phyloP scores from a whole-genome alignment of 306 rosid species.

The Biancaea sappan region DNA sequence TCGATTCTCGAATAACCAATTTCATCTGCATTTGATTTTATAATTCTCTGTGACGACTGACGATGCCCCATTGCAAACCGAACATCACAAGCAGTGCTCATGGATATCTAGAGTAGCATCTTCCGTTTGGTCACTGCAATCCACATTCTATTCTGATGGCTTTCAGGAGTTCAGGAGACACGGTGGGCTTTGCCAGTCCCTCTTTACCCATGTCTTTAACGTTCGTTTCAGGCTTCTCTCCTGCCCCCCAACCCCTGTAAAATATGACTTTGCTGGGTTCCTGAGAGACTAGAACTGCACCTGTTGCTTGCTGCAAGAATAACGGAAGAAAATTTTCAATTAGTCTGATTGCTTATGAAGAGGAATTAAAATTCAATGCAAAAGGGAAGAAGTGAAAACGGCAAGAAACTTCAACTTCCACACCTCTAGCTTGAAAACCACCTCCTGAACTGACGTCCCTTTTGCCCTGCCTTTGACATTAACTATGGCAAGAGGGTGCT shows the following conservation, averaged over 20 bases:
- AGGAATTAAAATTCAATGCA: constrained; percentile 21
- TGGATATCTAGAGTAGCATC: constrained; percentile 23
- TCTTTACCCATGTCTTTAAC: constrained; percentile 15
- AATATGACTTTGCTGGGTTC: constrained; percentile 87
- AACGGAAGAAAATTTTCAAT: constrained; percentile 28
- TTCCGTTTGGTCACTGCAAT: constrained; percentile 42
- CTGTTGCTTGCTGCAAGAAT: constrained; percentile 74
- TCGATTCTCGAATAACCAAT: constrained; percentile 6
- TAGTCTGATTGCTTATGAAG: constrained; percentile 7
- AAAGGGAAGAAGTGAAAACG: not conserved
- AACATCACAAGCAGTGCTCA: not conserved
- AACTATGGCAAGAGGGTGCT: constrained; percentile 80
- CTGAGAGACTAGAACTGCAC: constrained; percentile 81
- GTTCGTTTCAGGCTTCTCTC: constrained; percentile 39
- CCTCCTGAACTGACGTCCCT: constrained; percentile 85
- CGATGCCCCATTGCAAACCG: not conserved
- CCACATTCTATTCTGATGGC: constrained; percentile 94
- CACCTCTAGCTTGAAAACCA: constrained; percentile 84
- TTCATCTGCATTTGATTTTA: constrained; percentile 1
- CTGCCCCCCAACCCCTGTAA: constrained; percentile 91
- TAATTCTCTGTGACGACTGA: constrained; percentile 12
- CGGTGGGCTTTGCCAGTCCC: constrained; percentile 34
- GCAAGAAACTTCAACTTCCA: constrained; percentile 24
- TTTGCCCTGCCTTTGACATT: constrained; percentile 89
- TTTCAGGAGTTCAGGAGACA: constrained; percentile 78